A percentile compares a stretch with the other conserved stretches of the same genome.
Evolutionary conservation across 208 protist species (phyloP).

Genomic region (Acanthamoeba rhysodes): DNA sequence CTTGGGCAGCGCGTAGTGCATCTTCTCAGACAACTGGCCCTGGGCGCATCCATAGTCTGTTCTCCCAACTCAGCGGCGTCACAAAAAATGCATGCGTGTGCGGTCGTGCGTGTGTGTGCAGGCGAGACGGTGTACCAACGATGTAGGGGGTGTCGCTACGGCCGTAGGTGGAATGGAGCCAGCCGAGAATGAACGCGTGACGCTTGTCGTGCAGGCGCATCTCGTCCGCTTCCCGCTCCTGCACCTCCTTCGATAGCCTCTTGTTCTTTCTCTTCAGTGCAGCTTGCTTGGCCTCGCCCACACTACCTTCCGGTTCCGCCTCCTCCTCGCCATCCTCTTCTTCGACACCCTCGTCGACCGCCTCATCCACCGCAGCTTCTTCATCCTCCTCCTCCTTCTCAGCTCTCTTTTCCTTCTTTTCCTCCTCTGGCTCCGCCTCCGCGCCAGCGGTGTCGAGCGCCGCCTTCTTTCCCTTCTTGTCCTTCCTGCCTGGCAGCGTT

Average conservation of each 20-base stretch:
- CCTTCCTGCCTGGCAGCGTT: background rate
- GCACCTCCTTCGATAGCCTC: background rate
- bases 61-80: no score
- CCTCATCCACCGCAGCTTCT: background rate
- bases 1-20: constrained; percentile 22
- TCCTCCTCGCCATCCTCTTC: background rate
- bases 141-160: background rate
- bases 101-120: background rate
- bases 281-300: background rate
- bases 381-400: background rate
- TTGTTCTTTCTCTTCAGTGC: background rate
- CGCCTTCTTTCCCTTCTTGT: background rate
- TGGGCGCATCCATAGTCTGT: constrained; percentile 25
- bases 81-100: background rate
- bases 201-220: constrained; percentile 28
- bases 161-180: background rate
- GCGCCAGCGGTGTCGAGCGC: background rate
- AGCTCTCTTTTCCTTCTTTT: background rate
- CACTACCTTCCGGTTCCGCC: background rate
- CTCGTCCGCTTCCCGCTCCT: background rate
- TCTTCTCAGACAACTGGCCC: constrained; percentile 29
- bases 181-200: background rate
- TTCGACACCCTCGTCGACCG: background rate
- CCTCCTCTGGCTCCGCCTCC: background rate
- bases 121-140: background rate